Base-by-base conservation (phyloP, 2,329 filamentous ascomycete species). In the Ustilaginoidea virens region DNA sequence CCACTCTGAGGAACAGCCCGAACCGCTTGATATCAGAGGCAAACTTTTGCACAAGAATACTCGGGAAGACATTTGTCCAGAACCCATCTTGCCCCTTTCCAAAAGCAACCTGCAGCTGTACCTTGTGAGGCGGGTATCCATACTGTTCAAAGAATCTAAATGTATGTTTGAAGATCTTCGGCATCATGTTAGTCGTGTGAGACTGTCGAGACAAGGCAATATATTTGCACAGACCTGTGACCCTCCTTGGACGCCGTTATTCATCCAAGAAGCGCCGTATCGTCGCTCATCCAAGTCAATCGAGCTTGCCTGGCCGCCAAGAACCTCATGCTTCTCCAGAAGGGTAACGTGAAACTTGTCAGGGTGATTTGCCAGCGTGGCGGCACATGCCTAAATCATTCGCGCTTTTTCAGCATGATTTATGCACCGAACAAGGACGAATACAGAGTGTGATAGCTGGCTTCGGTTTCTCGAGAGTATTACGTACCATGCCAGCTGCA, bases 61-160 rank as follows among this genome's bases (percentile, higher is more conserved):
- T 74, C 0, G 69, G 69, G 40, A 69, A 77, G 29, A 71, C 69
- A 33, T 77, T 77, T 5, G 66, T 71, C 71, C 71, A 77, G 52
- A 77, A 77, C 6, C 57, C 56, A 21, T 70, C 60, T 11, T 47
- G 38, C 13, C 61, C 69, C 41, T 74, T 75, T 56, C 61, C 60
- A 40, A 77, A 77, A 0, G 70, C 66, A 4, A 77, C 63, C 42
- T 76, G 69, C 5, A 75, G 56, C 36, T 67, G 60, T 23, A 76
- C 64, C 7, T 69, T 63, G 37, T 71, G 58, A 3, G 70, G 59
- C 29, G 64, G 57, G 39, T 65, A 60, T 9, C 63, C 63, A 37
- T 74, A 63, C 28, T 63, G 55, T 5, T 60, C 55, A 41, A 76
- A 76, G 60, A 74, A 74, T 29, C 67, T 68, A 56, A 75, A 66